These are phyloP conservation scores for Strigomonas oncopelti DNA, from an alignment of 208 protist species.

Conservation along the genomic window DNA sequence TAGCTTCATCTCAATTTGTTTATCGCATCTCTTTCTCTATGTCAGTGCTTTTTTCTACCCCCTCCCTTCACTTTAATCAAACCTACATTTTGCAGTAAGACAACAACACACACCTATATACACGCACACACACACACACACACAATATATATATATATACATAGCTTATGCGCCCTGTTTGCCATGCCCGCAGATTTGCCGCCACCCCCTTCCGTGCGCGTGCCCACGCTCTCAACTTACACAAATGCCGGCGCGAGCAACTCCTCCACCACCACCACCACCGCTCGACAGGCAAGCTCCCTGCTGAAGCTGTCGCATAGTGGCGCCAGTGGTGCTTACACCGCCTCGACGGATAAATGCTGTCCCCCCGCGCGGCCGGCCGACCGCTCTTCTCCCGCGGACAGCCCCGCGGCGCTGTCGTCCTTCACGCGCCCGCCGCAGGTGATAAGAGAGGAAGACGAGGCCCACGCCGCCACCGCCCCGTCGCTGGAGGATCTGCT, in stretches of 20 bases:
- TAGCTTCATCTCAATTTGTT: not conserved
- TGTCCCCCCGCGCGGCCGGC: not conserved
- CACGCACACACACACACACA: not conserved
- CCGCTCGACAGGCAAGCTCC: not conserved
- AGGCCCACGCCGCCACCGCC: too few species aligned
- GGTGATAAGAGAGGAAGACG: too few species aligned
- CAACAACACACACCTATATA: too few species aligned
- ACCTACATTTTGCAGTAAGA: too few species aligned
- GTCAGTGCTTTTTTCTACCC: conserved; percentile 8
- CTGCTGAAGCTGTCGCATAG: not conserved
- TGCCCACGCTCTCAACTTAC: not conserved
- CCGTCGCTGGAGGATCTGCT: not conserved
- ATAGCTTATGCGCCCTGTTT: not conserved
- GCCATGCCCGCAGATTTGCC: not conserved
- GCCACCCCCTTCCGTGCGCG: not conserved
- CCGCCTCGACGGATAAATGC: not conserved
- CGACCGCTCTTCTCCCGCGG: too few species aligned
- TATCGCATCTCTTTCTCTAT: conserved; percentile 13
- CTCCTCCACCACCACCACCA: not conserved
- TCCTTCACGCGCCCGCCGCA: too few species aligned
- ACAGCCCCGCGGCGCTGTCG: not conserved
- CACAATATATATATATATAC: not conserved
- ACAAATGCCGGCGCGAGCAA: too few species aligned
- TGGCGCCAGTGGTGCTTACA: too few species aligned
- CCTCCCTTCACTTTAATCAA: not conserved